Percentiles rank a stretch among this genome's conserved stretches.
phyloP scores from a whole-genome alignment of 208 protist species.

The Trypanosoma brucei region DNA sequence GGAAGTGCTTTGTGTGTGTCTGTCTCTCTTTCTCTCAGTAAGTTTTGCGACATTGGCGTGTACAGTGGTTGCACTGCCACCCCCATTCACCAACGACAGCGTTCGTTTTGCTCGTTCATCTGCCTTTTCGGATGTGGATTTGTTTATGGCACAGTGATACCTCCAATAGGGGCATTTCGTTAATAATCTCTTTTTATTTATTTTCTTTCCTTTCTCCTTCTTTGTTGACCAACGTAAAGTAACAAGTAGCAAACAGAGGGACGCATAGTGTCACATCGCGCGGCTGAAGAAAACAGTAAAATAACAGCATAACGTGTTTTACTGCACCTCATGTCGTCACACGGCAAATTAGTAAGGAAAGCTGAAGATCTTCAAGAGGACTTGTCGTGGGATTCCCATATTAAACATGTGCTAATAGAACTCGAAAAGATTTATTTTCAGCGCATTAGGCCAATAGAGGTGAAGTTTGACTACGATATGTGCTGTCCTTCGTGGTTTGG shows the following conservation, averaged over 20 bases:
- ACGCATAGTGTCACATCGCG: not conserved
- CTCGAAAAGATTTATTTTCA: conserved; percentile 53
- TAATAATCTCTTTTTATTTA: conserved; percentile 5
- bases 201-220: conserved; percentile 22
- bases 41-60: too few relatives aligned
- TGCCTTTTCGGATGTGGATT: too few relatives aligned
- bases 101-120: too few relatives aligned
- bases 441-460: conserved; percentile 60
- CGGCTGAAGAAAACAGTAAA: conserved; percentile 10
- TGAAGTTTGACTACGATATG: conserved; percentile 57
- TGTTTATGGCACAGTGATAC: too few relatives aligned
- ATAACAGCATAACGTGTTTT: not conserved
- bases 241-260: not conserved
- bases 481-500: conserved; percentile 63
- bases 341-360: too few relatives aligned
- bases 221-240: not conserved
- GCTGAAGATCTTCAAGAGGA: not conserved
- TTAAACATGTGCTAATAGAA: conserved; percentile 45
- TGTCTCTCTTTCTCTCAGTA: too few relatives aligned
- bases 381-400: conserved; percentile 53
- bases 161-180: not conserved
- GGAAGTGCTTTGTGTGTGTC: too few relatives aligned
- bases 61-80: too few relatives aligned
- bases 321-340: too few relatives aligned
- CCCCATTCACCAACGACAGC: too few relatives aligned